Base-by-base conservation (phyloP, 768 basidiomycete species). In the Trametes maxima region DNA sequence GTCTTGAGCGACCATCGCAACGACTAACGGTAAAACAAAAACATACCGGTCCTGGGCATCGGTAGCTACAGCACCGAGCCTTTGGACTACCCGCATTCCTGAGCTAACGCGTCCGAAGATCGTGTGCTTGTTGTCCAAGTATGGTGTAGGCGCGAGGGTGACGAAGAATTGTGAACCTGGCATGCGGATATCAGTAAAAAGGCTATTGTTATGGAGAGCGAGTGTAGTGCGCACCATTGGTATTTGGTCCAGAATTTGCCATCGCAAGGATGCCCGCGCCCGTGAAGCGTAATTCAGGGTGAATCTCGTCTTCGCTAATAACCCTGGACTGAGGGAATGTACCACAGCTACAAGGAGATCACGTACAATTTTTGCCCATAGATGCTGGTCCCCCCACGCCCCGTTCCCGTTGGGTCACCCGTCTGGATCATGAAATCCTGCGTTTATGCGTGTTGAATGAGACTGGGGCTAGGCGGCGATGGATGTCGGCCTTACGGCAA, bases 391-490 rank as follows among this genome's bases (percentile, higher is more conserved):
- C 92, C 92, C 36, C 96, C 95, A 69, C 92, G 79, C 25, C 96
- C 96, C 1, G 96, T 98, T 24, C 96, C 96, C 16, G 95, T 96
- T 12, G 95, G 96, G 73, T 96, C 95, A 43, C 95, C 96, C 28
- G 85, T 88, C 78, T 99, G 96, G 16, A 97, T 87, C 96, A 98
- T 98, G 70, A 98, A 98, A 72, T 95, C 95, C 89, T 95, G 68
- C 21, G 36, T 49, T 49, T 36, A 57, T 36, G 37, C 2, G 16
- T 33, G 47, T 25, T 21, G 12, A 25, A 46, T 49, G 45, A 71
- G 28, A 17, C 4, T 21, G 22, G 22, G n/a, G 16, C 21, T 52
- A 48, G 44, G 46, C 25, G 53, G 42, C 57, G 54, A 46, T 11
- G 54, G 28, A 24, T 24, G 53, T 40, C 25, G 21, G 2, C n/a